Evolutionary conservation across 2,329 filamentous ascomycete genomes (phyloP), one percentile per base, ranked within the genome.

Genomic region (Fusarium circinatum): DNA sequence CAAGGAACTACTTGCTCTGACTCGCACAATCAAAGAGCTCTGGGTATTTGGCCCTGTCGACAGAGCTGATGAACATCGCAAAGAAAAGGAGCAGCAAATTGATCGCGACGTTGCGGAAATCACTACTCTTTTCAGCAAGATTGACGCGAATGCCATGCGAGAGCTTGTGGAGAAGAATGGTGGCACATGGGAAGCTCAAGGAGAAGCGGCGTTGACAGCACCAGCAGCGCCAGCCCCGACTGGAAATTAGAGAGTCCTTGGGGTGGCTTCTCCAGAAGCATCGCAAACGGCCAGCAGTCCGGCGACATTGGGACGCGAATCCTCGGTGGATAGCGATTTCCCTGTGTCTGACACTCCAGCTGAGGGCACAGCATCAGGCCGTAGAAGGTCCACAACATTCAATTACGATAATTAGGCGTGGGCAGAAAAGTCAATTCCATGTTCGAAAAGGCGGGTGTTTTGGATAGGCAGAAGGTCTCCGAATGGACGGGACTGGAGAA

Each of bases 41-140:
- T 84, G 85, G 85, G 76, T 86, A 59, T 83, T 85, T 63, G 81
- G 85, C 1, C 78, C 85, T 54, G 81, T 86, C 34, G 81, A 83
- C 63, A 75, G 82, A 62, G 80, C 80, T 42, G 82, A 85, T 64
- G 78, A 78, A 26, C 79, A 80, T 47, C 78, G 79, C 45, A 79
- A 78, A 58, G 80, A 79, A 15, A 82, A 82, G 67, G 82, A 84
- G 52, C 81, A 80, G 55, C 78, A 76, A 64, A 78, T 84, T 13
- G 80, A 84, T 56, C 74, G 70, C 30, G 79, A 85, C 67, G 83
- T 84, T 28, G 70, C 76, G 30, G 77, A 75, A 22, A 83, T 83
- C 26, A 76, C 81, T 13, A 76, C 68, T 49, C 72, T 85, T 61
- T 75, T 84, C 44, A 80, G 81, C 62, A 75, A 71, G 22, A 65